A percentile compares a stretch with the other conserved stretches of the same genome.
These are phyloP conservation scores for Exidia glandulosa DNA, from an alignment of 768 basidiomycete genomes.

Conservation along the genomic window DNA sequence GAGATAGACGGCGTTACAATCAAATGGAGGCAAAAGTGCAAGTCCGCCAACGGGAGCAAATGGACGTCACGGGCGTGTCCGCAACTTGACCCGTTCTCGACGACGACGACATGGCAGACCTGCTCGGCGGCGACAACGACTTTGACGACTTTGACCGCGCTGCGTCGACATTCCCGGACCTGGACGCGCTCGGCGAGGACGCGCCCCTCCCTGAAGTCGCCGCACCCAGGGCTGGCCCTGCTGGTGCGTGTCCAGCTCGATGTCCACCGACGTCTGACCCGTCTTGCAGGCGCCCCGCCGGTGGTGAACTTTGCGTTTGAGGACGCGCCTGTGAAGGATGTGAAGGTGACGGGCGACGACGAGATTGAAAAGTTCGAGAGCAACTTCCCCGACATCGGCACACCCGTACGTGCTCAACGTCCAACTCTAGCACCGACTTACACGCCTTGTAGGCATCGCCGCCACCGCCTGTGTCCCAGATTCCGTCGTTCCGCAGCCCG, in stretches of 20 bases:
- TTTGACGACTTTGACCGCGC: constrained; percentile 75
- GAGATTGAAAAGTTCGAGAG: constrained; percentile 78
- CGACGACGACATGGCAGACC: not conserved
- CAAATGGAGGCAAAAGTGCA: no score
- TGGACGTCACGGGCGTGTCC: no score
- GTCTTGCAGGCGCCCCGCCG: constrained; percentile 14
- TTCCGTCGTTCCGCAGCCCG: constrained; percentile 42
- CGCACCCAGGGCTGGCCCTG: constrained; percentile 13
- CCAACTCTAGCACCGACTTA: not conserved
- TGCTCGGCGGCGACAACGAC: constrained; percentile 23
- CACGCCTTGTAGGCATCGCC: constrained; percentile 20
- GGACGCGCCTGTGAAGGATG: constrained; percentile 36
- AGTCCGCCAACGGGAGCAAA: no score
- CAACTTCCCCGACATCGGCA: constrained; percentile 72
- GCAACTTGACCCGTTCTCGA: no score
- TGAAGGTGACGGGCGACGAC: constrained; percentile 77
- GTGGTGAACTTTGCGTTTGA: constrained; percentile 52
- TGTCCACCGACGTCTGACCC: constrained; percentile 10
- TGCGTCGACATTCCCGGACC: constrained; percentile 78
- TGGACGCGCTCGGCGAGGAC: constrained; percentile 53
- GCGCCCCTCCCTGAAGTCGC: constrained; percentile 36
- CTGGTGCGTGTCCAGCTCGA: no score
- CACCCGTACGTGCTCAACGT: not conserved
- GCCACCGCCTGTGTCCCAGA: constrained; percentile 10
- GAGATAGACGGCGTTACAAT: no score